A percentile compares a stretch with the other conserved stretches of the same genome.
Evolutionary conservation across 768 basidiomycete genomes (phyloP).

Genomic region (Tulasnella sp.): DNA sequence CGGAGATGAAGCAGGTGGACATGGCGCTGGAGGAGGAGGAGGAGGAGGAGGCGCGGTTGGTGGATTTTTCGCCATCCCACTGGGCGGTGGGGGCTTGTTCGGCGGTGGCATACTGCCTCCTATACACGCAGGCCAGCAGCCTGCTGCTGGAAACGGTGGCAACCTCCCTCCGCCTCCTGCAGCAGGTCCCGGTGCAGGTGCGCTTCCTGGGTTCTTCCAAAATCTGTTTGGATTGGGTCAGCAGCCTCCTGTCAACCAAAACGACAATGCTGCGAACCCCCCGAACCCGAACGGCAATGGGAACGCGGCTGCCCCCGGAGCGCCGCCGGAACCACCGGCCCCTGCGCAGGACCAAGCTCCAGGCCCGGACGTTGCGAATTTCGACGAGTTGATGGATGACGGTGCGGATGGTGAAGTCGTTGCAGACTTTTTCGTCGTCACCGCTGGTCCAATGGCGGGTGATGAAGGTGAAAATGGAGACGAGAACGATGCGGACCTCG

Average conservation of each 20-base stretch:
- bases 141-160: background rate
- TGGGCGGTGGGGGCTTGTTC: background rate
- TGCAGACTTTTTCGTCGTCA: background rate
- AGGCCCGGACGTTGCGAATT: background rate
- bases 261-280: too few relatives aligned
- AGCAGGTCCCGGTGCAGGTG: background rate
- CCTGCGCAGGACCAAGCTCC: background rate
- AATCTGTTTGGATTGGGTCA: background rate
- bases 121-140: background rate
- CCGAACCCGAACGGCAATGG: background rate
- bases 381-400: background rate
- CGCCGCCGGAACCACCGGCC: background rate
- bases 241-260: background rate
- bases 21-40: too few relatives aligned
- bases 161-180: background rate
- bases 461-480: background rate
- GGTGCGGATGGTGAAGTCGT: background rate
- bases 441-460: background rate
- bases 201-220: background rate
- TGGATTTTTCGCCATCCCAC: background rate
- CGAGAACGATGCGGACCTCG: background rate
- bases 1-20: too few relatives aligned
- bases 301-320: background rate
- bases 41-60: background rate
- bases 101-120: background rate